These are phyloP conservation scores for Cercospora sp. DNA, from an alignment of 2,329 filamentous ascomycete species.

Conservation along the genomic window DNA sequence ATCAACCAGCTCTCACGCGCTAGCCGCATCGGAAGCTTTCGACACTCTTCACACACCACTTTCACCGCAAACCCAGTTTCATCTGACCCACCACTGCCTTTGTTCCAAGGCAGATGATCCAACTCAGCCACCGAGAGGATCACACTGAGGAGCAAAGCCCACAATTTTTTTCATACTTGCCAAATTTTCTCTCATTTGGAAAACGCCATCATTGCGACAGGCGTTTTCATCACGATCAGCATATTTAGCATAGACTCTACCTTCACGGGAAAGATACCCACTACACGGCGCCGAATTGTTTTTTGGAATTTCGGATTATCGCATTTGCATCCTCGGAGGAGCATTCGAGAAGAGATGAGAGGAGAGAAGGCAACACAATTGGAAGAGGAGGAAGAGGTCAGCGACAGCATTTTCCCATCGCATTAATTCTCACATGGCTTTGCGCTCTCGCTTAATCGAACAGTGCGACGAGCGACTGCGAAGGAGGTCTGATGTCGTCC, in stretches of 20 bases:
- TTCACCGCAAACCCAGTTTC: slow-evolving; percentile 19
- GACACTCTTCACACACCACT: slow-evolving; percentile 25
- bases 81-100: slow-evolving; percentile 26
- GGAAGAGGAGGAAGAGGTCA: not conserved
- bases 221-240: slow-evolving; percentile 20
- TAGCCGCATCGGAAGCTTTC: slow-evolving; percentile 17
- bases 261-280: slow-evolving; percentile 26
- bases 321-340: not conserved
- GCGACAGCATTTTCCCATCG: not conserved
- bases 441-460: not conserved
- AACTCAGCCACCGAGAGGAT: slow-evolving; percentile 21
- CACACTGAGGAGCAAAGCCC: slow-evolving; percentile 22
- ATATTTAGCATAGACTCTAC: slow-evolving; percentile 28
- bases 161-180: slow-evolving; percentile 17
- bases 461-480: not conserved
- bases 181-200: slow-evolving; percentile 19
- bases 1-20: slow-evolving; percentile 24
- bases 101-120: slow-evolving; percentile 27
- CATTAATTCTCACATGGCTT: not conserved
- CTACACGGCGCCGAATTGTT: slow-evolving; percentile 1
- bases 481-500: slow-evolving; percentile 3
- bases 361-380: not conserved
- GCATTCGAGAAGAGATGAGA: not conserved
- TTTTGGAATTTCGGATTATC: not conserved
- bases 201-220: slow-evolving; percentile 27